Base-by-base conservation (phyloP, 768 basidiomycete species). In the Sistotremastrum niveocremeum region DNA sequence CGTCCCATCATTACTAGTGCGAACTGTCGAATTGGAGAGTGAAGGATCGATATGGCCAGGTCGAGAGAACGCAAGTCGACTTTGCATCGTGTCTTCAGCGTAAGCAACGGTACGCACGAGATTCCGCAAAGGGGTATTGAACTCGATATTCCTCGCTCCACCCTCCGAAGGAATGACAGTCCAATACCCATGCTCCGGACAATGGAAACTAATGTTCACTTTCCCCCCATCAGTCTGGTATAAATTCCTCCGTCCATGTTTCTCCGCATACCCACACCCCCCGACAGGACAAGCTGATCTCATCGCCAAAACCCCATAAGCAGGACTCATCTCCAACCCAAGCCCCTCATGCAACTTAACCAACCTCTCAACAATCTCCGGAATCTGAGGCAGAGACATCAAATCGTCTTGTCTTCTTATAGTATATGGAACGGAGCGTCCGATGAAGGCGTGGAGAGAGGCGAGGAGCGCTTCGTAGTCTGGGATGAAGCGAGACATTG, bases 41-140 rank as follows among this genome's bases (percentile, higher is more conserved):
- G 20, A 20, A 20, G 20, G 20, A 20, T 20, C 20, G 20, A 20
- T n/a, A n/a, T n/a, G n/a, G n/a, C n/a, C n/a, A n/a, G 20, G 2
- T 20, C 20, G 20, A 20, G 32, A 3, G 7, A 31, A n/a, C 32
- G n/a, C 9, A 12, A 28, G 30, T 43, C 8, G 10, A 43, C 12
- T 12, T 43, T 7, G 10, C 42, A 6, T 43, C 20, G 51, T 46
- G 32, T 57, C 56, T 8, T 46, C 37, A 11, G 36, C 39, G 37
- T 49, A 54, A 4, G 47, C 53, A 6, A 56, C 8, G 30, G 52
- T 42, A 5, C 56, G 46, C 39, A 60, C 46, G 20, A 62, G 50
- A 46, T 62, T 62, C 4, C 59, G 49, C 8, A 60, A 34, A 5
- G 60, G 60, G 10, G 60, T 59, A 43, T 62, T 61, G 46, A 58